These are phyloP conservation scores for Eucalyptus pauciflora DNA, from an alignment of 345 rosid species.

Conservation along the genomic window DNA sequence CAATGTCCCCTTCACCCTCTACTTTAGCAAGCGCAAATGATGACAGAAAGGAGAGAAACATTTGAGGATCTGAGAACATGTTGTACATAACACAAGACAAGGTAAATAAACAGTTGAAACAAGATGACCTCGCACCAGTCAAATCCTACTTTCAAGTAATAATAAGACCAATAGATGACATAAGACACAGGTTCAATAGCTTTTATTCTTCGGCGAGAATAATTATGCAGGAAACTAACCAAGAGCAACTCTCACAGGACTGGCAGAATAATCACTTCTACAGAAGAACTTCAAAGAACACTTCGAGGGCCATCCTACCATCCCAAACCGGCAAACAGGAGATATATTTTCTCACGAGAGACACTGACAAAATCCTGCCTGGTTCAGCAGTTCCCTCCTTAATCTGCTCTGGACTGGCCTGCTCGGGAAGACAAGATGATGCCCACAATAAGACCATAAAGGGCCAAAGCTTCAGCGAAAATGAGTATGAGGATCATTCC, in stretches of 20 bases:
- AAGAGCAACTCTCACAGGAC: not conserved
- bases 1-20: not conserved
- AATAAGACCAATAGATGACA: not conserved
- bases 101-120: not conserved
- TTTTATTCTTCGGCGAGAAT: not conserved
- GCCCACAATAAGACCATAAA: constrained; percentile 37
- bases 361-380: not conserved
- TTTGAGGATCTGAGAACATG: not conserved
- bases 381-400: not conserved
- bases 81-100: not conserved
- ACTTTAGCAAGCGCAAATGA: not conserved
- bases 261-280: not conserved
- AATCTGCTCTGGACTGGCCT: constrained; percentile 45
- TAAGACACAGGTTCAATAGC: not conserved
- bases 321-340: not conserved
- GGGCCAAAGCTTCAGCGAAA: constrained; percentile 34
- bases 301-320: not conserved
- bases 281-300: not conserved
- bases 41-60: not conserved
- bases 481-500: constrained; percentile 45
- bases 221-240: not conserved
- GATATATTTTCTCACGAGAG: not conserved
- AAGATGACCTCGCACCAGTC: not conserved
- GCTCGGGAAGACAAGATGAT: constrained; percentile 43
- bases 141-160: not conserved